phyloP scores from a whole-genome alignment of 2,329 filamentous ascomycete genomes.

The Lasiodiplodia theobromae region DNA sequence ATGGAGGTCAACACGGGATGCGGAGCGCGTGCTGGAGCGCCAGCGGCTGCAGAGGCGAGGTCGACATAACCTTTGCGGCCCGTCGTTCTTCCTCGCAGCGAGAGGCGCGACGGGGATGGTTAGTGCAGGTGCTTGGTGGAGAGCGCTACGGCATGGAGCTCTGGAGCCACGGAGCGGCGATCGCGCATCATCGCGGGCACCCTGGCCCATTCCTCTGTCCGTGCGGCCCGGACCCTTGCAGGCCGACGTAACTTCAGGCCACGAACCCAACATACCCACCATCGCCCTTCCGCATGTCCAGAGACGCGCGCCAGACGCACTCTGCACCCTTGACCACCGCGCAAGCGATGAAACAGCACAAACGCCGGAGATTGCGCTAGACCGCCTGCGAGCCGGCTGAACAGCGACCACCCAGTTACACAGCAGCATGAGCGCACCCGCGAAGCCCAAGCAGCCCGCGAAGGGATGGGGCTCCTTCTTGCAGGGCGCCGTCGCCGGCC shows the following conservation, averaged over 20 bases:
- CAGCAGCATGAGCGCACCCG: slow-evolving; percentile 31
- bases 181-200: slow-evolving; percentile 17
- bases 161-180: slow-evolving; percentile 7
- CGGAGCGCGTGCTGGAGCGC: background rate
- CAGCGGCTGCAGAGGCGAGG: slow-evolving; percentile 4
- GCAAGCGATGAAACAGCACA: slow-evolving; percentile 31
- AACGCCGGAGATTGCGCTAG: slow-evolving; percentile 30
- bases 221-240: slow-evolving; percentile 15
- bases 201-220: slow-evolving; percentile 21
- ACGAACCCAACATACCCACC: slow-evolving; percentile 13
- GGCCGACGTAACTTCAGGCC: slow-evolving; percentile 24
- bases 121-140: slow-evolving; percentile 6
- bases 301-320: slow-evolving; percentile 24
- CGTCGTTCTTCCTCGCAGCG: slow-evolving; percentile 23
- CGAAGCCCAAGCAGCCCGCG: slow-evolving; percentile 37
- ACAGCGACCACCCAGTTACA: slow-evolving; percentile 24
- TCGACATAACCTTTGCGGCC: slow-evolving; percentile 25
- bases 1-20: background rate
- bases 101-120: slow-evolving; percentile 25
- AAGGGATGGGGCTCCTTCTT: slow-evolving; percentile 65
- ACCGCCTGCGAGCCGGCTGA: slow-evolving; percentile 8
- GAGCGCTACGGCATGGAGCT: slow-evolving; percentile 10
- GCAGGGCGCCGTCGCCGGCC: slow-evolving; percentile 88
- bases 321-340: slow-evolving; percentile 7
- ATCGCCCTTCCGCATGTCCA: slow-evolving; percentile 25